Evolutionary conservation across 1,284 basidiomycete genomes (phyloP), one percentile per base, ranked within the genome.

Genomic region (Cutaneotrichosporon arboriforme): DNA sequence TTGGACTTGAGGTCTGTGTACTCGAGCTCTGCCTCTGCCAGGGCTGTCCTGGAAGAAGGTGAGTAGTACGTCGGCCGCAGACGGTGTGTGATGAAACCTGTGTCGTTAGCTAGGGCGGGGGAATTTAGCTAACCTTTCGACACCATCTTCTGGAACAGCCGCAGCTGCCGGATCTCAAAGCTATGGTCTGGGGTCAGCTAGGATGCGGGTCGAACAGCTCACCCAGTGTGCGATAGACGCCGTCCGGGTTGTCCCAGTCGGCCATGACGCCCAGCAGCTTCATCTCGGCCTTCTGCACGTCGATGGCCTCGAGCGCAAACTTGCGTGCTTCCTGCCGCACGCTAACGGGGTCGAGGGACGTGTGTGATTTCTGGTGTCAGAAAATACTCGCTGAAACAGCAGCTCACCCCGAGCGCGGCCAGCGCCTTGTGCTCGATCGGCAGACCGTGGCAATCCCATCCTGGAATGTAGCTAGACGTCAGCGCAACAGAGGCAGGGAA

Each of bases 381-480:
- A 22, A 51, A 31, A 33, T 13, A n/a, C n/a, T n/a, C n/a, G 20
- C 22, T 15, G 21, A 26, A 18, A 5, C 10, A 4, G 3, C 13
- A 55, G 70, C 81, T 55, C 67, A 86, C 88, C 53, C 81, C 81
- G n/a, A 89, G 78, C 44, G 84, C 81, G 58, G 86, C 79, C 31
- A 97, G 76, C 0, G 91, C 88, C 69, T 94, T 96, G 64, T 90
- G 88, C 72, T 96, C 92, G 59, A 99, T 97, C 0, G 96, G 96
- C 15, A 98, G 81, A 2, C 96, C 96, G 67, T 98, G 96, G 67
- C 94, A 98, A 69, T 99, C 96, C 91, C 92, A 99, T 4, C 96
- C 96, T 23, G 96, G 94, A 36, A 88, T 76, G 74, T 92, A 97
- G 66, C 91, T 96, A 55, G 0, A 31, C 21, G 43, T 8, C 18